Evolutionary conservation across 2,329 filamentous ascomycete species (phyloP).

Genomic region (Parasarocladium wereldwijsianum): DNA sequence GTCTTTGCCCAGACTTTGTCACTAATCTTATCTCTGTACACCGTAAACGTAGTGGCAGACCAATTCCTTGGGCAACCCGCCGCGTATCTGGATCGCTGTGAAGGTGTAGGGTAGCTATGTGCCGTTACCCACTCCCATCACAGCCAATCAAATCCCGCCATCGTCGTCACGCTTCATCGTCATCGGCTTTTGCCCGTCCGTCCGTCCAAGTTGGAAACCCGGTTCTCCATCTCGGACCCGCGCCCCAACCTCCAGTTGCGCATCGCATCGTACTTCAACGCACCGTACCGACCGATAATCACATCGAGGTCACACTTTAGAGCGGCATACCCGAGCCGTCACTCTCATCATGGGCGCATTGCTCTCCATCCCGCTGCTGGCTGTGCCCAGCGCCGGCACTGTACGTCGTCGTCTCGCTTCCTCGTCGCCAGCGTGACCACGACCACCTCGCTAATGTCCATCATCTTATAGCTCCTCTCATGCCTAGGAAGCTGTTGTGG

Average conservation of each 20-base stretch:
- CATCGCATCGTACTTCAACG: no score
- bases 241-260: background rate
- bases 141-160: no score
- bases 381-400: constrained; percentile 71
- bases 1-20: no score
- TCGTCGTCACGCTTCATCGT: background rate
- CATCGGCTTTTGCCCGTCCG: background rate
- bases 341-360: constrained; percentile 63
- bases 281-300: no score
- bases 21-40: no score
- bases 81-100: no score
- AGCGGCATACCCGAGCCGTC: background rate
- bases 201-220: background rate
- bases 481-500: constrained; percentile 86
- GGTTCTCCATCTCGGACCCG: background rate
- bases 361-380: constrained; percentile 78
- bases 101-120: no score
- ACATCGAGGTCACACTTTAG: background rate
- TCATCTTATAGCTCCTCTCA: constrained; percentile 46
- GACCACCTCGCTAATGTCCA: background rate
- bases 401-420: constrained; percentile 39
- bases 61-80: no score
- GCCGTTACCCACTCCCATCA: no score
- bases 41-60: no score
- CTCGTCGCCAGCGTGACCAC: constrained; percentile 4